These are phyloP conservation scores for Oxytropis ochrocephala DNA, from an alignment of 306 rosid genomes.

Conservation along the genomic window DNA sequence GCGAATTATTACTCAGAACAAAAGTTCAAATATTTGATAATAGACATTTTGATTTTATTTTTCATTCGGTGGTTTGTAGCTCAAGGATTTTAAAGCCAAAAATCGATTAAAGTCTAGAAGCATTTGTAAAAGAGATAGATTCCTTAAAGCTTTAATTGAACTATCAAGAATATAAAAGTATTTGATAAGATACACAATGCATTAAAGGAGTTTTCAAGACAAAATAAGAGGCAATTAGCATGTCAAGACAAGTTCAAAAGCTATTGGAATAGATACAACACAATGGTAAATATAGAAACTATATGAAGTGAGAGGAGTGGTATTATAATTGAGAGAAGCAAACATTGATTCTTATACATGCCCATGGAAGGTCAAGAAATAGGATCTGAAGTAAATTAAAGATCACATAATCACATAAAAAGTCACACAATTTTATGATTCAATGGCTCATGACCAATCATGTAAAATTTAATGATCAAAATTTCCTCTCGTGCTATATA, in stretches of 20 bases:
- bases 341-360: background rate
- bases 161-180: too few species aligned
- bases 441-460: background rate
- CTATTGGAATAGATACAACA: background rate
- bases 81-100: conserved; percentile 8
- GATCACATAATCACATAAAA: background rate
- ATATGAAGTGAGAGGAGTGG: background rate
- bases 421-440: background rate
- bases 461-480: background rate
- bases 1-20: background rate
- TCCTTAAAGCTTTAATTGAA: too few species aligned
- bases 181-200: too few species aligned
- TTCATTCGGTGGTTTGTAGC: background rate
- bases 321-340: background rate
- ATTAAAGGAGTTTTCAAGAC: too few species aligned
- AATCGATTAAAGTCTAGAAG: too few species aligned
- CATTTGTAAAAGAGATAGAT: too few species aligned
- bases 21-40: background rate
- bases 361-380: background rate
- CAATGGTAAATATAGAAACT: background rate
- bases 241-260: background rate
- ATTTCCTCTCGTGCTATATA: background rate
- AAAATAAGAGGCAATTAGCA: conserved; percentile 4
- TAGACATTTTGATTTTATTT: background rate
- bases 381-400: background rate